These are phyloP conservation scores for Boletus hoseneyae DNA, from an alignment of 1,284 basidiomycete genomes.

Conservation along the genomic window DNA sequence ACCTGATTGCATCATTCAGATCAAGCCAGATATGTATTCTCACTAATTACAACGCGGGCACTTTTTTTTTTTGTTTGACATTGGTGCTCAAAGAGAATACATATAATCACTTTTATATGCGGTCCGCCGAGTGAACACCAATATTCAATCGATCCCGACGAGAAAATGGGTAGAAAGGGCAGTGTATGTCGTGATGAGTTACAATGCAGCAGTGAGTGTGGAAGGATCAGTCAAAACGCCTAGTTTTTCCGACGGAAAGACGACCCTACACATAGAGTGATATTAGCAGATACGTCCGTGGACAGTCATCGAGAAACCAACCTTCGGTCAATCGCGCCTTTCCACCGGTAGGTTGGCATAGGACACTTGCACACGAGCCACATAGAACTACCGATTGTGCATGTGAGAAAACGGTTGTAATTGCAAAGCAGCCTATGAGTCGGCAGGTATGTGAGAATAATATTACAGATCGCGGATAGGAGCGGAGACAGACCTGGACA, in stretches of 20 bases:
- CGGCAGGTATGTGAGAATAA: conserved; percentile 9
- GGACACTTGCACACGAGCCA: conserved; percentile 89
- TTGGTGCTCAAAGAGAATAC: conserved; percentile 16
- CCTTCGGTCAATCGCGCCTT: conserved; percentile 98
- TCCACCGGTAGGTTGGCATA: conserved; percentile 99
- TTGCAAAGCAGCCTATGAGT: conserved; percentile 81
- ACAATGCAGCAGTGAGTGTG: conserved; percentile 4
- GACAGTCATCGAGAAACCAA: conserved; percentile 42
- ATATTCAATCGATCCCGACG: conserved; percentile 8
- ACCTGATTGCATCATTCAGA: no score
- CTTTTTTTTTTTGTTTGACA: conserved; percentile 1
- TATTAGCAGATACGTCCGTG: conserved; percentile 5
- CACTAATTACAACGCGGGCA: not conserved
- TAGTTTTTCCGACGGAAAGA: conserved; percentile 88
- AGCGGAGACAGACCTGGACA: conserved; percentile 76
- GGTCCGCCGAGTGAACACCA: conserved; percentile 8
- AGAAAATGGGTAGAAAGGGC: not conserved
- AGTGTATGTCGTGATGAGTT: not conserved
- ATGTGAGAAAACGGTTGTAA: conserved; percentile 95
- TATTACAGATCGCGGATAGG: not conserved
- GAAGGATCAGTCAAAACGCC: conserved; percentile 22
- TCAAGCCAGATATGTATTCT: not conserved
- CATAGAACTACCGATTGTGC: conserved; percentile 93
- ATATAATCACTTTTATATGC: conserved; percentile 10
- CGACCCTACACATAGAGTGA: conserved; percentile 51